Conservation (phyloP, 768 basidiomycete genomes). For the Pleurotus platypus region DNA sequence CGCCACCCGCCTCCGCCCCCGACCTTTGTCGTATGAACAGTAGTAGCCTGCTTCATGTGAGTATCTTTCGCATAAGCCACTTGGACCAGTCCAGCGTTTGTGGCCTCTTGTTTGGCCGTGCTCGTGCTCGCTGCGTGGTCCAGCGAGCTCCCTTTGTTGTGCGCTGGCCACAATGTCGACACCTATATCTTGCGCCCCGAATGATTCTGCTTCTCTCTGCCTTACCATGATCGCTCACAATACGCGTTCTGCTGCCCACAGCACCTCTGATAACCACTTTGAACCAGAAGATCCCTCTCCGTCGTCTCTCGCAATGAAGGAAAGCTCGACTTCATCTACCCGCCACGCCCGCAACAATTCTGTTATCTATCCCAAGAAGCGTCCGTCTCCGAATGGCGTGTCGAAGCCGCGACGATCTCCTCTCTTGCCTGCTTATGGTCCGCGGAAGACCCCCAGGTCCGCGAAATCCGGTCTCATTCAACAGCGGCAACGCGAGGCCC, state of each 20-base stretch:
- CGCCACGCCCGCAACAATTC: conserved; percentile 59
- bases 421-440: conserved; percentile 45
- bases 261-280: conserved; percentile 33
- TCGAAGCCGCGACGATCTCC: conserved; percentile 63
- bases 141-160: conserved; percentile 8
- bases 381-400: conserved; percentile 78
- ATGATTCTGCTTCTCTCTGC: neutral
- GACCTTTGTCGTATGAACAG: conserved; percentile 35
- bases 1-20: conserved; percentile 10
- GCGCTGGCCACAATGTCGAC: conserved; percentile 14
- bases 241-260: neutral
- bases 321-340: conserved; percentile 56
- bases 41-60: conserved; percentile 30
- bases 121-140: conserved; percentile 9
- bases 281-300: conserved; percentile 36
- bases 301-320: conserved; percentile 64
- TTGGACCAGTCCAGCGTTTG: conserved; percentile 7
- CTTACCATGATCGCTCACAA: neutral
- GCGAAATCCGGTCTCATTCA: conserved; percentile 56
- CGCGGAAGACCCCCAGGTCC: conserved; percentile 64
- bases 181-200: conserved; percentile 2
- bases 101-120: conserved; percentile 8
- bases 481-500: conserved; percentile 67
- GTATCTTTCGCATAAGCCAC: conserved; percentile 17
- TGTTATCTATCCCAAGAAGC: conserved; percentile 74